Evolutionary conservation across 2,329 filamentous ascomycete genomes (phyloP), one percentile per base, ranked within the genome.

Genomic region (Fusarium graminum): DNA sequence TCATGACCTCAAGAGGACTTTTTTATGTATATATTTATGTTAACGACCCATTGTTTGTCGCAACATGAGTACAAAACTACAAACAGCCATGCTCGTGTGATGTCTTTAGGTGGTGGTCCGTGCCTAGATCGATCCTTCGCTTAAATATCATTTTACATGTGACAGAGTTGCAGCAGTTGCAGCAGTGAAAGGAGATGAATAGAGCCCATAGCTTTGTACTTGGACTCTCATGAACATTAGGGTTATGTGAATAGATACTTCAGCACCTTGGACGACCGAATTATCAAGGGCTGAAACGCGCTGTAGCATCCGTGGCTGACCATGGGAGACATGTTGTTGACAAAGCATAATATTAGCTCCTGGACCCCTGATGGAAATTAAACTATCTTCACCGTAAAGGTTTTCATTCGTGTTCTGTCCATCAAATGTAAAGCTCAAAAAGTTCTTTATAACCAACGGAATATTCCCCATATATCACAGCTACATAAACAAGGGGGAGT

Each of bases 111-210:
- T 43, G n/a, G 19, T 63, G 59, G 59, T 42, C 39, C 44, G 59
- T 58, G 59, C 59, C 29, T 17, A 22, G n/a, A 44, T 26, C 34
- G 4, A 6, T 34, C 29, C 7, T 63, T 63, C 32, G 43, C 36
- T 41, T n/a, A 38, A 7, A 42, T 41, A 16, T 14, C 34, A 36
- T 58, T 63, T 58, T 58, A 30, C 59, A 63, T 63, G 59, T 63
- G 59, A 63, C 12, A 32, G 25, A 26, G 43, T 50, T 43, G 26
- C 14, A 36, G 17, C 11, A 8, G 34, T 26, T 36, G 9, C 10
- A 8, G 29, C 22, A 39, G 32, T 13, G 22, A 39, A 40, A 28
- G 7, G 13, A 17, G 16, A 12, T 11, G 8, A 43, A 6, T 10
- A 17, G 4, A 36, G 16, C n/a, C 16, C 7, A 8, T 4, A 28